Evolutionary conservation across 805 yeast species (phyloP).

Genomic region (Cyberlindnera euphorbiae): DNA sequence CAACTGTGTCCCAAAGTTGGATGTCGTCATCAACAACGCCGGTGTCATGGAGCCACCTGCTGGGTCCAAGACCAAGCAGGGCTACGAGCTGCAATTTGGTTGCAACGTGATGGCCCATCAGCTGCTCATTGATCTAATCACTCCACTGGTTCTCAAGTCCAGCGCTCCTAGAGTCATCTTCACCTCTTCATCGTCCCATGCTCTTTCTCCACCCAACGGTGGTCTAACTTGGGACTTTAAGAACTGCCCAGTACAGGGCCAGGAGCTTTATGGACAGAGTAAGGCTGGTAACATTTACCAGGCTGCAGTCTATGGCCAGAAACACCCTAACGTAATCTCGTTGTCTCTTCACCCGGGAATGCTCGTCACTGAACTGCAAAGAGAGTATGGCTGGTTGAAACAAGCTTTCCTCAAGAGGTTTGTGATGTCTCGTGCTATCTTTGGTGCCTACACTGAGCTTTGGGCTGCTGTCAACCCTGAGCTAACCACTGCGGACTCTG

Average conservation of each 20-base stretch:
- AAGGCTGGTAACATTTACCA: conserved; percentile 38
- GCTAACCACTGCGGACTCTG: conserved; percentile 29
- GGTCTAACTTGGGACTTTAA: conserved; percentile 31
- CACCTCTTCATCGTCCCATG: conserved; percentile 38
- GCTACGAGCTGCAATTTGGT: conserved; percentile 42
- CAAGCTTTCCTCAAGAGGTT: neutral
- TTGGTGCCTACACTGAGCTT: conserved; percentile 42
- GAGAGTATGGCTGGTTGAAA: conserved; percentile 15
- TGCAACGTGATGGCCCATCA: conserved; percentile 43
- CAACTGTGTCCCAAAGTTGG: conserved; percentile 22
- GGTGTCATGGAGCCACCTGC: conserved; percentile 39
- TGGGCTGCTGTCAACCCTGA: conserved; percentile 39
- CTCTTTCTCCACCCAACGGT: conserved; percentile 28
- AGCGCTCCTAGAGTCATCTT: conserved; percentile 40
- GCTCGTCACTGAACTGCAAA: conserved; percentile 31
- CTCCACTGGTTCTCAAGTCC: conserved; percentile 34
- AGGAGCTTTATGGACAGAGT: conserved; percentile 32
- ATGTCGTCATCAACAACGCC: conserved; percentile 39
- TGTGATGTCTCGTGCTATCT: conserved; percentile 11
- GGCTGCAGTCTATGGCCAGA: conserved; percentile 31
- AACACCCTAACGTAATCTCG: conserved; percentile 29
- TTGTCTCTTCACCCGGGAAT: conserved; percentile 40
- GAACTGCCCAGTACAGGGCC: conserved; percentile 8
- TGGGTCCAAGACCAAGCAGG: conserved; percentile 37
- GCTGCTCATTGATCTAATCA: conserved; percentile 36